Evolutionary conservation across 2,329 filamentous ascomycete genomes (phyloP), one percentile per base, ranked within the genome.

Genomic region (Trichoderma guizhouense): DNA sequence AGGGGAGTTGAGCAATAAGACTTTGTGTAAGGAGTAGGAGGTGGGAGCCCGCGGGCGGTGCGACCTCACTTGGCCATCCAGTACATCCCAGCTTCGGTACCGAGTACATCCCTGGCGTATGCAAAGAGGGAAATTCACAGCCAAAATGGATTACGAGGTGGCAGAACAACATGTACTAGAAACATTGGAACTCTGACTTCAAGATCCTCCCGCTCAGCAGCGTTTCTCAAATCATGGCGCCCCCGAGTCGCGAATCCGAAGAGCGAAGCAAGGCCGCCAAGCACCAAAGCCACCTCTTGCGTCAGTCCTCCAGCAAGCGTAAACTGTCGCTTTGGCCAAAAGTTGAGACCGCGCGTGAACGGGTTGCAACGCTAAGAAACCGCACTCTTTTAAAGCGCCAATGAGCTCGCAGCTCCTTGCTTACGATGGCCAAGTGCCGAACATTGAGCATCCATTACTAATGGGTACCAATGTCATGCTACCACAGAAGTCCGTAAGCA

Each of bases 281-380:
- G 43, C 63, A 28, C n/a, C 66, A 61, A 61, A 61, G 66, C 66
- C 66, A 69, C 66, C 36, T 69, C 55, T 61, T 69, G 66, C 66
- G 66, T 69, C 66, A 69, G 55, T 30, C 26, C 5, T 21, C 14
- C 7, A 26, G 9, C 7, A 36, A 5, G 32, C 24, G 28, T 43
- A 51, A 30, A 32, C 11, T 34, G 30, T 24, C 28, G 47, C 47
- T 53, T 53, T 53, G 21, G 30, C 47, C 28, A 36, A 26, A 34
- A 36, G 43, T 36, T 66, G 43, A 66, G 30, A 53, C 63, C 47
- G 47, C 63, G 28, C 63, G 63, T 30, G n/a, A 53, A 66, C 28
- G 43, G 47, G 39, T 65, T 14, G 63, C 62, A 30, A 24, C 63
- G 47, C 63, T 66, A 66, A 57, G 9, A 24, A 53, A 12, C 47